These are phyloP conservation scores for Globisporangium takayamanum DNA, from an alignment of 352 stramenopile species.

Conservation along the genomic window DNA sequence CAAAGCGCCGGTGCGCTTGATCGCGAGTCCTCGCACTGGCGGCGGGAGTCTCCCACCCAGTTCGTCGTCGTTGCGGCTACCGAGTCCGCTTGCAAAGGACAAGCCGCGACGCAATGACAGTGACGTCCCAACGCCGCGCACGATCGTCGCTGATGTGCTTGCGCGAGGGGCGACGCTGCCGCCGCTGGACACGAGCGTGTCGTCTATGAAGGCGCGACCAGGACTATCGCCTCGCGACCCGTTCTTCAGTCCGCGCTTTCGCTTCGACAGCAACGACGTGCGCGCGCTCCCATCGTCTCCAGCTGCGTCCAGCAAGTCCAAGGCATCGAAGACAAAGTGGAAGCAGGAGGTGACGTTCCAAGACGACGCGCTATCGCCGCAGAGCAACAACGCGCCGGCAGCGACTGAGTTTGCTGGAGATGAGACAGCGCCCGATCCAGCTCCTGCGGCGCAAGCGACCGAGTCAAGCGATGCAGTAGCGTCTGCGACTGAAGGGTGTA, in stretches of 20 bases:
- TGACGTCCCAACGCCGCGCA: constrained; percentile 34
- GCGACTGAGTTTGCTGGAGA: neutral
- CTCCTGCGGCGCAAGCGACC: neutral
- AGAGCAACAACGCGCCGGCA: neutral
- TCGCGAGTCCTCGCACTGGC: constrained; percentile 28
- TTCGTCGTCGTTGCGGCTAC: constrained; percentile 25
- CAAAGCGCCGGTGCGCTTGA: constrained; percentile 23
- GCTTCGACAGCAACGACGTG: constrained; percentile 26
- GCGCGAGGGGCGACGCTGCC: constrained; percentile 36
- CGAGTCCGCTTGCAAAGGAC: constrained; percentile 43
- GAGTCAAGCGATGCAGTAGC: neutral
- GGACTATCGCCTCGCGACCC: constrained; percentile 39
- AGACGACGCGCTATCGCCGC: neutral
- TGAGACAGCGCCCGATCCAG: neutral
- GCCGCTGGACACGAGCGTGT: constrained; percentile 19
- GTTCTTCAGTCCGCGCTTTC: constrained; percentile 64
- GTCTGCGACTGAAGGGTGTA: neutral
- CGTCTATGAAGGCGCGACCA: constrained; percentile 1
- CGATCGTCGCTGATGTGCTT: constrained; percentile 51
- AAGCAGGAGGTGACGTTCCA: constrained; percentile 9
- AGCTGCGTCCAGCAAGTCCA: neutral
- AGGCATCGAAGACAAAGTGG: constrained; percentile 11
- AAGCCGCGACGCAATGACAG: constrained; percentile 22
- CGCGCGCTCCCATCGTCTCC: neutral
- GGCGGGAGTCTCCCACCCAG: constrained; percentile 1